Base-by-base conservation (phyloP, 257 asterid genomes). In the Osmanthus fragrans region DNA sequence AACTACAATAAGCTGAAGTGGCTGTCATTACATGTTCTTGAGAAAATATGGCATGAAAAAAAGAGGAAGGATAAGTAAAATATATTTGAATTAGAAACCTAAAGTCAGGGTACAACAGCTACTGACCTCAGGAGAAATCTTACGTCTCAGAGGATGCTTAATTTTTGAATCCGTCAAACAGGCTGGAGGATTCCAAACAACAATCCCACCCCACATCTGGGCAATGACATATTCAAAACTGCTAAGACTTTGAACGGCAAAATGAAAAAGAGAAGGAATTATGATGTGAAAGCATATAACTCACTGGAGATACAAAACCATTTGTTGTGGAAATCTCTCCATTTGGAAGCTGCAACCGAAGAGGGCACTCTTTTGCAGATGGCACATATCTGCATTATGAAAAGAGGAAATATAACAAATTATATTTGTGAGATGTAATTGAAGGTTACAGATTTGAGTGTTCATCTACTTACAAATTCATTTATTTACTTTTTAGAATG, bases 181-280 rank as follows among this genome's bases (percentile, higher is more conserved):
- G 80, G 84, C 87, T 8, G 93, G 86, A 81, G 97, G 95, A 73
- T 93, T 95, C 98, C 98, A 93, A 75, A 93, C 94, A 84, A 89
- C 87, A 73, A 95, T 90, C 73, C 99, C 88, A 75, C 99, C 99
- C 98, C 99, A 95, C 96, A 91, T 92, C 99, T 95, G 84, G 73
- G 87, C 80, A 64, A 80, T 40, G 80, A 58, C 81, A 84, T 19
- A 65, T 42, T 64, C 23, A 64, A 64, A n/a, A 77, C 30, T 60
- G 29, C 54, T 76, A 69, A 77, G 73, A 79, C 66, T 23, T 74
- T 75, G 85, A 74, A 68, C 79, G 76, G 65, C 37, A 83, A 68
- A 89, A 76, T 49, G 25, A 58, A 34, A 64, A n/a, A 56, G 80
- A 73, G 36, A 65, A 66, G 60, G 72, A 72, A 73, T 18, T 40